phyloP scores from a whole-genome alignment of 371 early-diverging fungal species.

The Globomyces sp. region DNA sequence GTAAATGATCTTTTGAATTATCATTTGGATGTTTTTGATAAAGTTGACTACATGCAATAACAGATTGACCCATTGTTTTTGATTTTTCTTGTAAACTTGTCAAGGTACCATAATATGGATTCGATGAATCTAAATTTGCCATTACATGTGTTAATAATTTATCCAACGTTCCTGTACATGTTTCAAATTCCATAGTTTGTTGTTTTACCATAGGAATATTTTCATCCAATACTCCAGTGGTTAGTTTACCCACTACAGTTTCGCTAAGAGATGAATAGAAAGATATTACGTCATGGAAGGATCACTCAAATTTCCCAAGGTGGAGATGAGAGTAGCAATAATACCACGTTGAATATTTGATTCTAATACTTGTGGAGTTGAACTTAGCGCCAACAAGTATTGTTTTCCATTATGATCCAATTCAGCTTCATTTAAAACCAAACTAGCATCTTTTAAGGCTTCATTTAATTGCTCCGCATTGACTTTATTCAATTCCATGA shows the following conservation, averaged over 20 bases:
- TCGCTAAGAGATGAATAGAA: too few species aligned
- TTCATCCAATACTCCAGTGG: background rate
- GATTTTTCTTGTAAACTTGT: background rate
- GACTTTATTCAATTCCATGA: background rate
- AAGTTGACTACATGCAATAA: background rate
- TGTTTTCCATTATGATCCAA: slow-evolving; percentile 1
- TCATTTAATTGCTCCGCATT: background rate
- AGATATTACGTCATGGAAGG: background rate
- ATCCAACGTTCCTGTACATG: background rate
- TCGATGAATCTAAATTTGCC: background rate
- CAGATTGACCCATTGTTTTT: background rate
- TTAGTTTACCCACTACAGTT: background rate
- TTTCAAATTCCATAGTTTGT: slow-evolving; percentile 1
- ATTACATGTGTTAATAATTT: background rate
- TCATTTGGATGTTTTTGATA: slow-evolving; percentile 13
- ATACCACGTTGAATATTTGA: background rate
- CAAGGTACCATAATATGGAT: background rate
- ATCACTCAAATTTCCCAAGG: slow-evolving; percentile 6
- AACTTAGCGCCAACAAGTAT: background rate
- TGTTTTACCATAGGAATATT: background rate
- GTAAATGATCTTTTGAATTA: background rate
- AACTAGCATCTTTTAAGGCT: background rate
- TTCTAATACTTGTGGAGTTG: background rate
- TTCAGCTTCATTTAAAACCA: slow-evolving; percentile 5
- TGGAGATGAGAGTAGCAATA: background rate